Percentiles rank a stretch among this genome's conserved stretches.
These are phyloP conservation scores for Rhazya stricta DNA, from an alignment of 257 asterid genomes.

Conservation along the genomic window DNA sequence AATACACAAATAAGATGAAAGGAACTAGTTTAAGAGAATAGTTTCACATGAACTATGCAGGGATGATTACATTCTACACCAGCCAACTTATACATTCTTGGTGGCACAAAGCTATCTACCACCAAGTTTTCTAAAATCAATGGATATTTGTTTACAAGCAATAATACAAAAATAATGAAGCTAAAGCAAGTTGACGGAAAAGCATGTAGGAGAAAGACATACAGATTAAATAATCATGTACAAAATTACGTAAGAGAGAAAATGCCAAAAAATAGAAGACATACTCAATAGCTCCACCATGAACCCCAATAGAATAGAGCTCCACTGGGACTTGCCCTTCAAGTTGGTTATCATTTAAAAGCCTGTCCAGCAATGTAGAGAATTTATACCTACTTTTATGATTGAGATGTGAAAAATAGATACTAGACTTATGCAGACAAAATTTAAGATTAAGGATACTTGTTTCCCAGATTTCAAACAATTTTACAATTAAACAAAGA, in stretches of 20 bases:
- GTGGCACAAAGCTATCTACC: background rate
- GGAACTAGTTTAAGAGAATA: background rate
- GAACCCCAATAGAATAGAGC: conserved; percentile 85
- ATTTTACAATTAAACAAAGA: background rate
- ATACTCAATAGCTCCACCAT: conserved; percentile 96
- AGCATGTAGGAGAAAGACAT: background rate
- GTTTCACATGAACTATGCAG: background rate
- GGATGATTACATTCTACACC: background rate
- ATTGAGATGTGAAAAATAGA: background rate
- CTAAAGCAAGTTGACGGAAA: background rate
- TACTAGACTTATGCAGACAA: background rate
- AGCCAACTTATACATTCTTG: background rate
- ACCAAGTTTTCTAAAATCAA: background rate
- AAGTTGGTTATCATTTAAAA: conserved; percentile 65
- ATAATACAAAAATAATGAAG: background rate
- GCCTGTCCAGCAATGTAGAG: conserved; percentile 29
- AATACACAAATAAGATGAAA: background rate
- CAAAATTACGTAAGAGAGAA: background rate
- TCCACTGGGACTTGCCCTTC: conserved; percentile 86
- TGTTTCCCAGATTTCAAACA: background rate
- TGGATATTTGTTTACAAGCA: background rate
- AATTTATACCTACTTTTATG: background rate
- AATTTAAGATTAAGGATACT: background rate
- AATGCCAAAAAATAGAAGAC: conserved; percentile 17
- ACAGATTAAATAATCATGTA: background rate